Base-by-base conservation (phyloP, 345 rosid genomes). In the Arabidopsis arenosa region DNA sequence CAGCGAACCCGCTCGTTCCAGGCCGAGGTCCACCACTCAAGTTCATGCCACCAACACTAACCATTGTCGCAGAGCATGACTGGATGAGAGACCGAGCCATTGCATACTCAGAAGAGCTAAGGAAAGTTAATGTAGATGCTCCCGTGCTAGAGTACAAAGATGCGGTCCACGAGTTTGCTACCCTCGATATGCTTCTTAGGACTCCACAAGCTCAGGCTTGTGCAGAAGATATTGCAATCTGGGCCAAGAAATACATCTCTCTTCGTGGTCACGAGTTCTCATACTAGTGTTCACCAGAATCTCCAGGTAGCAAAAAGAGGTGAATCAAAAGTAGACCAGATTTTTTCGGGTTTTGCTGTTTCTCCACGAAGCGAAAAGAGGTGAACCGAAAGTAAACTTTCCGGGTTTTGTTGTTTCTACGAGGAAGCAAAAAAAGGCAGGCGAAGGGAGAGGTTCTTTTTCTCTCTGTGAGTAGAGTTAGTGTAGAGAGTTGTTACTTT, bases 61-160 rank as follows among this genome's bases (percentile, higher is more conserved):
- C 97, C 14, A 84, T 94, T 44, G 93, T 94, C 6, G 98, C 97
- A 26, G 97, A 93, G 78, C 96, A 87, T 26, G 98, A 92, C 81
- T 94, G 96, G 95, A 94, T 92, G 98, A 89, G 92, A 78, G 98
- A 94, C 60, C 85, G 93, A 53, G 98, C 93, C 77, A 89, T 94
- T n/a, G 92, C 95, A 51, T 94, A 92, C 85, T 89, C 96, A 0
- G 96, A 94, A 80, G 96, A 86, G 72, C 83, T 94, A 15, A 80
- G 97, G 18, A 94, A 92, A 78, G 95, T 90, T 40, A 90, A 92
- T 44, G 97, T 92, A 1, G 93, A 92, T 72, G 89, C 97, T 35
- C 97, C 97, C 5, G 91, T 94, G 43, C 85, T 92, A 13, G 97
- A 94, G 76, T 94, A 94, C 35, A 94, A 94, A 79, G 97, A 92